A percentile compares a stretch with the other conserved stretches of the same genome.
These are phyloP conservation scores for Exophiala sideris DNA, from an alignment of 2,329 filamentous ascomycete genomes.

Conservation along the genomic window DNA sequence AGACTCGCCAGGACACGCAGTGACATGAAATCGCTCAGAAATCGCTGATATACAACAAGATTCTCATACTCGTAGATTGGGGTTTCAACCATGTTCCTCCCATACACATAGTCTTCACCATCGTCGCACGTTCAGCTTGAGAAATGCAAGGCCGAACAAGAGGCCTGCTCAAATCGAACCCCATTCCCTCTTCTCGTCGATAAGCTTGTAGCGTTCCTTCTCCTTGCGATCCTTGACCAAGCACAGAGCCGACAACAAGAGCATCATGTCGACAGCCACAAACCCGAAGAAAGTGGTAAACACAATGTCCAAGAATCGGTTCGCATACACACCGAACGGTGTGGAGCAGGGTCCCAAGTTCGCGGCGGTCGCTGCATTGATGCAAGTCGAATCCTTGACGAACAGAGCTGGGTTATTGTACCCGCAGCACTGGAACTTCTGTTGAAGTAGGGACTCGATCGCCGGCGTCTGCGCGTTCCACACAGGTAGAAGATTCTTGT, in stretches of 20 bases:
- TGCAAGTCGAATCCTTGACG: conserved; percentile 64
- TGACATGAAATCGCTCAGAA: no score
- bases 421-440: conserved; percentile 76
- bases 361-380: conserved; percentile 67
- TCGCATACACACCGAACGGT: conserved; percentile 65
- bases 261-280: conserved; percentile 64
- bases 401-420: conserved; percentile 72
- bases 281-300: conserved; percentile 79
- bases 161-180: conserved; percentile 14
- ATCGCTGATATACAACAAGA: no score
- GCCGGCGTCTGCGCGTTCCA: conserved; percentile 58
- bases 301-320: conserved; percentile 68
- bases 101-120: no score
- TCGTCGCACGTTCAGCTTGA: no score
- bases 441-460: conserved; percentile 68
- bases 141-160: no score
- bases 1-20: no score
- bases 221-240: conserved; percentile 78
- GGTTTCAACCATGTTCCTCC: no score
- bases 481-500: conserved; percentile 58
- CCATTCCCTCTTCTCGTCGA: conserved; percentile 70
- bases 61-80: no score
- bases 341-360: conserved; percentile 67
- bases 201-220: conserved; percentile 71
- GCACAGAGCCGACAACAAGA: conserved; percentile 70